A percentile compares a stretch with the other conserved stretches of the same genome.
Evolutionary conservation across 2,329 filamentous ascomycete species (phyloP).

Genomic region (Fusarium chuoi): DNA sequence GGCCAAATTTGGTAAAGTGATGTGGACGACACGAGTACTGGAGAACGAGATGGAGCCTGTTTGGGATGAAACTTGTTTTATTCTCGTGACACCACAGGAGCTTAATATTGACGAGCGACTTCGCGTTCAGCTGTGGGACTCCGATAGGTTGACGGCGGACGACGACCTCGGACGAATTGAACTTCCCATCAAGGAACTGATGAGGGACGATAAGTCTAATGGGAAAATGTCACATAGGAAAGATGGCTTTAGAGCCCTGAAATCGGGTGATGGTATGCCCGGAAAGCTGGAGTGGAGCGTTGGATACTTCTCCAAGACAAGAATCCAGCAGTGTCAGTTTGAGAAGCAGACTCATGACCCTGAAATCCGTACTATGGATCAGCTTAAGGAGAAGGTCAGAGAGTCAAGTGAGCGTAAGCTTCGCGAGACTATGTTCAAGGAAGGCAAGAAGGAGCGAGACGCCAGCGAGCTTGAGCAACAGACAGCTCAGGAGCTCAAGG

Average conservation of each 20-base stretch:
- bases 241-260: slow-evolving; percentile 73
- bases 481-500: slow-evolving; percentile 72
- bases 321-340: slow-evolving; percentile 71
- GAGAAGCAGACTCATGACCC: slow-evolving; percentile 68
- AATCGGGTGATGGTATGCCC: slow-evolving; percentile 74
- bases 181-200: slow-evolving; percentile 72
- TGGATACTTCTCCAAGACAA: slow-evolving; percentile 75
- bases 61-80: slow-evolving; percentile 76
- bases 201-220: slow-evolving; percentile 67
- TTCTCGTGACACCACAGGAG: slow-evolving; percentile 77
- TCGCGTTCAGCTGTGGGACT: slow-evolving; percentile 79
- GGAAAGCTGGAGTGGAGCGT: slow-evolving; percentile 76
- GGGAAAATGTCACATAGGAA: slow-evolving; percentile 71
- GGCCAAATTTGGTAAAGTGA: slow-evolving; percentile 78
- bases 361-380: slow-evolving; percentile 65
- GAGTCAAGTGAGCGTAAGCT: slow-evolving; percentile 69
- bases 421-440: slow-evolving; percentile 65
- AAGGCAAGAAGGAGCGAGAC: slow-evolving; percentile 61
- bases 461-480: slow-evolving; percentile 74
- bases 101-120: slow-evolving; percentile 77
- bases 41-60: slow-evolving; percentile 72
- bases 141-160: slow-evolving; percentile 76
- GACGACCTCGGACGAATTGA: slow-evolving; percentile 81
- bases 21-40: slow-evolving; percentile 71
- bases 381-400: slow-evolving; percentile 68